These are phyloP conservation scores for Xylaria sp. DNA, from an alignment of 2,329 filamentous ascomycete species.

Conservation along the genomic window DNA sequence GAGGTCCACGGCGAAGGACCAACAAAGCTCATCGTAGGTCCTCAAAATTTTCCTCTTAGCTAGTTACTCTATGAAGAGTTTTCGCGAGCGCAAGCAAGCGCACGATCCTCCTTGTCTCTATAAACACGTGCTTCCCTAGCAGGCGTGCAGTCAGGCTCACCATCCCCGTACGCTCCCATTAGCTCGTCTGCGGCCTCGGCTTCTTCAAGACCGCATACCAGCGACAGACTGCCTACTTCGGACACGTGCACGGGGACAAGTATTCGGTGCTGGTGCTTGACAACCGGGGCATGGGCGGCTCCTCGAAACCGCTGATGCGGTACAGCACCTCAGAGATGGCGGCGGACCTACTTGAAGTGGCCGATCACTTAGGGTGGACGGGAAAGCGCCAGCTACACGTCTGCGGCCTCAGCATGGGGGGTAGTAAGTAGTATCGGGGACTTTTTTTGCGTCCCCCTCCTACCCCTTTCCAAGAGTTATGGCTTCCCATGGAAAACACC, in stretches of 20 bases:
- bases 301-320: conserved; percentile 73
- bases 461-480: too few relatives aligned
- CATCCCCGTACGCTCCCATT: conserved; percentile 1
- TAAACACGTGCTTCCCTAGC: too few relatives aligned
- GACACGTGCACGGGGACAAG: conserved; percentile 66
- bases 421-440: too few relatives aligned
- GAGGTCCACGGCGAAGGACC: conserved; percentile 79
- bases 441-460: too few relatives aligned
- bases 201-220: conserved; percentile 73
- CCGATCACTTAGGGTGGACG: conserved; percentile 68
- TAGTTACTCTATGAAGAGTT: not conserved
- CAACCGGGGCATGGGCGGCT: conserved; percentile 82
- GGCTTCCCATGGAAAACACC: too few relatives aligned
- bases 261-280: conserved; percentile 80
- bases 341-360: conserved; percentile 71
- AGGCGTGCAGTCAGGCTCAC: conserved; percentile 1
- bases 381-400: conserved; percentile 60
- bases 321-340: conserved; percentile 90
- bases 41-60: not conserved
- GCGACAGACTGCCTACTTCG: conserved; percentile 80
- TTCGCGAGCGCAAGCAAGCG: not conserved
- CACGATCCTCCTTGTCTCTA: not conserved
- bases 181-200: conserved; percentile 84
- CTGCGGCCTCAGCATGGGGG: conserved; percentile 80
- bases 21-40: conserved; percentile 71